These are phyloP conservation scores for Linum usitatissimum DNA, from an alignment of 345 rosid species.

Conservation along the genomic window DNA sequence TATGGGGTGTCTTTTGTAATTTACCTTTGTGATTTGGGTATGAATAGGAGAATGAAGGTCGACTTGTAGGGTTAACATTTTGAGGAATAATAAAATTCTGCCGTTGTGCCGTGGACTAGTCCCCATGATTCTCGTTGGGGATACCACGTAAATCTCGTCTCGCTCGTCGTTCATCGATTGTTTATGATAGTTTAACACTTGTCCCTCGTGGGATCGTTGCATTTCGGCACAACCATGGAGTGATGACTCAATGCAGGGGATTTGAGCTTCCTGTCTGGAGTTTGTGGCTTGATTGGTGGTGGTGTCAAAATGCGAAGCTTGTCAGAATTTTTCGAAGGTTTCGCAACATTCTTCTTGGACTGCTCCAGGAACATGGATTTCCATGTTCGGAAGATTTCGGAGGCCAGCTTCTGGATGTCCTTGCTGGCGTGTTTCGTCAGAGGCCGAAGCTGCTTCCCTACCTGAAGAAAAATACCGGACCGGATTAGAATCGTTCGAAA, in stretches of 20 bases:
- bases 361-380: slow-evolving; percentile 1
- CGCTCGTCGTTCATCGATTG: too few relatives aligned
- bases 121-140: too few relatives aligned
- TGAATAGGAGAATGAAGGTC: too few relatives aligned
- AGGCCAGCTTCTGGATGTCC: slow-evolving; percentile 11
- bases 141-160: too few relatives aligned
- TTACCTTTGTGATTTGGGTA: too few relatives aligned
- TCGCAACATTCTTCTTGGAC: neutral
- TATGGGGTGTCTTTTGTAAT: too few relatives aligned
- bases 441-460: slow-evolving; percentile 15
- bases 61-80: too few relatives aligned
- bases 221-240: neutral
- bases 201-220: neutral
- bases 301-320: neutral
- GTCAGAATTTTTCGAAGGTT: neutral
- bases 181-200: too few relatives aligned
- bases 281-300: neutral
- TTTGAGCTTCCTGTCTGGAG: neutral
- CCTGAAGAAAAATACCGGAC: slow-evolving; percentile 2
- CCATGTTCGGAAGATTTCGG: slow-evolving; percentile 6
- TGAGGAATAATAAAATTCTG: too few relatives aligned
- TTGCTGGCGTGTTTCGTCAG: slow-evolving; percentile 15
- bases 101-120: too few relatives aligned
- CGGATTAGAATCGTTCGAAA: too few relatives aligned
- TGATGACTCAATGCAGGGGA: neutral